Evolutionary conservation across 2,329 filamentous ascomycete genomes (phyloP).

Genomic region (Thielaviopsis populi): DNA sequence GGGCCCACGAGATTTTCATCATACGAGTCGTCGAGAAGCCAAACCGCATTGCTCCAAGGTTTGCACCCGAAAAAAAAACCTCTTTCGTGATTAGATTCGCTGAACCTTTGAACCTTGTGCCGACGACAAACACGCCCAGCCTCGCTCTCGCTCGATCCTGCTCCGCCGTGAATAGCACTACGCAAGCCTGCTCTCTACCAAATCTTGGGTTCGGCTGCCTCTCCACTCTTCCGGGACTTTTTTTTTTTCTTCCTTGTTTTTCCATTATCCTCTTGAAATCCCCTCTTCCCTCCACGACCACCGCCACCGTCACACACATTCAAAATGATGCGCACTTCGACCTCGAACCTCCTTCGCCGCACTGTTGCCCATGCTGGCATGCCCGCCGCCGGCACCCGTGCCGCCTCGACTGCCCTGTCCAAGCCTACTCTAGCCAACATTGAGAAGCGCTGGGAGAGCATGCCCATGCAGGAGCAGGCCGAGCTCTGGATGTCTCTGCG

Average conservation of each 20-base stretch:
- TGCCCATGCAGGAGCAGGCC: conserved; percentile 97
- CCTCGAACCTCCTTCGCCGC: conserved; percentile 37
- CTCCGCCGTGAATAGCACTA: neutral
- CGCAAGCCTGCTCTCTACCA: neutral
- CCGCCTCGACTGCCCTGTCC: conserved; percentile 72
- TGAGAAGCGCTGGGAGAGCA: conserved; percentile 97
- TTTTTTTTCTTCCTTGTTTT: conserved; percentile 9
- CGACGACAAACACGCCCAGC: neutral
- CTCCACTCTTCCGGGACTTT: conserved; percentile 10
- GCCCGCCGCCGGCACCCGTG: conserved; percentile 32
- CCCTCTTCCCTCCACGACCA: conserved; percentile 6
- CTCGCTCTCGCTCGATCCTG: neutral
- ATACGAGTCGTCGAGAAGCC: conserved; percentile 12
- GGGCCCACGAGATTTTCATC: conserved; percentile 13
- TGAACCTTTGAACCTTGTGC: conserved; percentile 1
- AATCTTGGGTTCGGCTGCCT: conserved; percentile 8
- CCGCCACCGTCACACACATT: conserved; percentile 1
- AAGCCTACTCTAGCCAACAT: conserved; percentile 96
- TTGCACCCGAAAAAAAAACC: conserved; percentile 7
- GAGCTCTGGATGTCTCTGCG: conserved; percentile 97
- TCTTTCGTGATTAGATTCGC: conserved; percentile 6
- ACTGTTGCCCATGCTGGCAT: conserved; percentile 30
- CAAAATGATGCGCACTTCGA: conserved; percentile 40
- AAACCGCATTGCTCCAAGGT: neutral
- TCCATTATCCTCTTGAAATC: neutral